A percentile compares a stretch with the other conserved stretches of the same genome.
Evolutionary conservation across 148 eudicot genomes (phyloP).

Genomic region (Fagopyrum esculentum): DNA sequence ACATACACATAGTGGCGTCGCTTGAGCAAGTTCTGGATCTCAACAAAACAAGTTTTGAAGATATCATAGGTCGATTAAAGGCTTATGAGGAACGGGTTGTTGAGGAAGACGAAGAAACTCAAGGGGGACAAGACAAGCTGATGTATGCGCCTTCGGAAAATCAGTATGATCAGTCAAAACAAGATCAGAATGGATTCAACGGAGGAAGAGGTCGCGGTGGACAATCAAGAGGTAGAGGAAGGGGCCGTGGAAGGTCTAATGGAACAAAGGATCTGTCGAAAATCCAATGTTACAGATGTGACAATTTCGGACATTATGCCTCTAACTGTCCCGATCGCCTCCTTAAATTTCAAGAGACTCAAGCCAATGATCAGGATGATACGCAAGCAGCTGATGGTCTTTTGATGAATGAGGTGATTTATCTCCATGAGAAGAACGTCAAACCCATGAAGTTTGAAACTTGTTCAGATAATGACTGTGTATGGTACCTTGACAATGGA

Average conservation of each 20-base stretch:
- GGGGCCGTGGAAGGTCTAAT: background rate
- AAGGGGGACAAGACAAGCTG: background rate
- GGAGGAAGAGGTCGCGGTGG: background rate
- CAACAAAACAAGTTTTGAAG: background rate
- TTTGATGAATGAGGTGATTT: conserved; percentile 10
- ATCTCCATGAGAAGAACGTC: background rate
- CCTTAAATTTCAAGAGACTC: background rate
- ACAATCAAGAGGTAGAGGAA: conserved; percentile 1
- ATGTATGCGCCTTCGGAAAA: background rate
- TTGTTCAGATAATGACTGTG: background rate
- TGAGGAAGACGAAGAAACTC: background rate
- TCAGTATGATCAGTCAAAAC: background rate
- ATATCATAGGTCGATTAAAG: background rate
- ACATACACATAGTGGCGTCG: background rate
- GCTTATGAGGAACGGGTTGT: background rate
- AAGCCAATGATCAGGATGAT: background rate
- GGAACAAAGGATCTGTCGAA: conserved; percentile 6
- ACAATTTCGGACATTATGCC: conserved; percentile 1
- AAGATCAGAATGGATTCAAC: background rate
- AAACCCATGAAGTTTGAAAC: background rate
- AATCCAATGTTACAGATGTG: background rate
- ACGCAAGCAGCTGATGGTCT: background rate
- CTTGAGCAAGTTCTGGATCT: background rate
- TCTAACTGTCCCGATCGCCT: background rate
- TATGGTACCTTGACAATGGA: conserved; percentile 17